Evolutionary conservation across 305 asterid genomes (phyloP), one percentile per base, ranked within the genome.

Genomic region (Ruellia speciosa): DNA sequence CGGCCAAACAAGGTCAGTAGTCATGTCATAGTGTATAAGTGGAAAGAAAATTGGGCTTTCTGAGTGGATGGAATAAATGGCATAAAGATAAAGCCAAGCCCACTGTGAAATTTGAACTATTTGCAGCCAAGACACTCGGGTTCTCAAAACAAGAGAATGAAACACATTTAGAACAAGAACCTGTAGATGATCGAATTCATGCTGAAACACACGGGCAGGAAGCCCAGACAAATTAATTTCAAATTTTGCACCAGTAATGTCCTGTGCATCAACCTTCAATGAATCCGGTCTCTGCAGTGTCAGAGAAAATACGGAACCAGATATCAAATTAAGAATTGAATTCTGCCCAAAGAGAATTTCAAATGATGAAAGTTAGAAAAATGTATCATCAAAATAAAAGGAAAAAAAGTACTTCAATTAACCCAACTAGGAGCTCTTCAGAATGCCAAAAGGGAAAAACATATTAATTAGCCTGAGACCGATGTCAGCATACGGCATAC

Each of bases 151-250:
- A 24, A 24, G 3, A 24, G 31, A 24, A 24, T 24, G 31, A 4
- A 24, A 24, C 2, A 24, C 31, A 24, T 24, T 24, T 24, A 24
- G 31, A 49, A 53, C 9, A 68, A 43, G 55, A 72, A 88, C 98
- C 96, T 81, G 80, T 39, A 92, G 77, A 70, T 92, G 97, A 75
- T 92, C 97, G 52, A 64, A 86, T 78, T 92, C 99, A 56, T 92
- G 99, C 79, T 88, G 97, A 63, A 92, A 88, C 28, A 92, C 82
- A 63, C 99, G 78, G 14, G 95, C 96, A 54, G 90, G 77, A 72
- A 88, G 87, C n/a, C 72, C 90, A 0, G 81, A 64, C 82, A 92
- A 79, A 72, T 75, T 76, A 52, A 86, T 62, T 59, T 72, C 79
- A 81, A 92, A 92, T 64, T 61, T 78, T 47, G 81, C 74, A 40